Conservation (phyloP, 148 eudicot genomes). For the Cornus florida region DNA sequence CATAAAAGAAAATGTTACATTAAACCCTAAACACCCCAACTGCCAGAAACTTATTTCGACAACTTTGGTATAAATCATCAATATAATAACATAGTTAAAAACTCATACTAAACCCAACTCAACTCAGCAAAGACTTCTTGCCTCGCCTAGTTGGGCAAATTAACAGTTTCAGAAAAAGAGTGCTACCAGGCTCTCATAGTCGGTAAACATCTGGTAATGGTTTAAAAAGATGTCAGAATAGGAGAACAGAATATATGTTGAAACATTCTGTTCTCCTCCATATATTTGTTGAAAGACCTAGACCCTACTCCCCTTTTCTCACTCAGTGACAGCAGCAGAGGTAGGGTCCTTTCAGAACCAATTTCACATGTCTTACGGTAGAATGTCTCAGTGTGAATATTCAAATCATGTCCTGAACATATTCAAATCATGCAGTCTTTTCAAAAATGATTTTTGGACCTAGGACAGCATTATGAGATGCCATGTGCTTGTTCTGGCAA, state of each 20-base stretch:
- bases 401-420: too few species aligned
- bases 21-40: too few species aligned
- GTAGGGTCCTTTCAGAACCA: too few species aligned
- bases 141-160: background rate
- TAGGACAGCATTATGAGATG: background rate
- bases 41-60: background rate
- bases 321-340: background rate
- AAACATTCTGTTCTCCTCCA: background rate
- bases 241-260: background rate
- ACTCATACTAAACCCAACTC: background rate
- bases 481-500: background rate
- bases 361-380: background rate
- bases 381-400: background rate
- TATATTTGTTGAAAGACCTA: background rate
- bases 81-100: too few species aligned
- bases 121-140: background rate
- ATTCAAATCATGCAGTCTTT: background rate
- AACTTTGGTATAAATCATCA: background rate
- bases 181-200: background rate
- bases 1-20: too few species aligned
- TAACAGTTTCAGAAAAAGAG: background rate
- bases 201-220: background rate
- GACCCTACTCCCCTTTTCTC: background rate
- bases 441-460: background rate
- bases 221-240: background rate